phyloP scores from a whole-genome alignment of 2,329 filamentous ascomycete species.

The Fusarium caatingaense region DNA sequence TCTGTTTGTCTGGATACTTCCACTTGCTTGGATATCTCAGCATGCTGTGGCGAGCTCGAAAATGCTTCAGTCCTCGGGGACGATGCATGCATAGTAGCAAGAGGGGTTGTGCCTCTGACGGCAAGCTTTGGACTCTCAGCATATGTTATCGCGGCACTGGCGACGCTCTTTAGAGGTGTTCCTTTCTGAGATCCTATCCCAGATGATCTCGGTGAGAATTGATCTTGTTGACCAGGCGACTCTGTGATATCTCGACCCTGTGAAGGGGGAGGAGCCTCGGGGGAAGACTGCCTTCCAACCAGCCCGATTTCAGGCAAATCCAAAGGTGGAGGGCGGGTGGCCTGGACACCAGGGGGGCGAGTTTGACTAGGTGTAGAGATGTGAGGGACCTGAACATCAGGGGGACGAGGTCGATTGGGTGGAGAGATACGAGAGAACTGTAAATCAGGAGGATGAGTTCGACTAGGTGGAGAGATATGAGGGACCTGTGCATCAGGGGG shows the following conservation, averaged over 20 bases:
- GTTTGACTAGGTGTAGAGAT: neutral
- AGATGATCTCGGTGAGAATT: neutral
- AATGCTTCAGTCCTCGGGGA: neutral
- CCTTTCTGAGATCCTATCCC: neutral
- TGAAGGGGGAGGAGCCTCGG: neutral
- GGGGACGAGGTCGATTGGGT: neutral
- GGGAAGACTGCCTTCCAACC: neutral
- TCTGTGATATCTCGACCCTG: neutral
- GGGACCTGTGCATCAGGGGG: neutral
- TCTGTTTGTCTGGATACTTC: neutral
- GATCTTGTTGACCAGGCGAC: neutral
- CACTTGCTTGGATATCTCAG: neutral
- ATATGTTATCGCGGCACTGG: neutral
- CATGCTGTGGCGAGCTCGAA: neutral
- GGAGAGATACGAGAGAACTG: neutral
- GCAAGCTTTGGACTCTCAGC: neutral
- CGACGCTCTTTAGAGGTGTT: neutral
- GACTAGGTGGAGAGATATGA: neutral
- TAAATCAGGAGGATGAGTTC: neutral
- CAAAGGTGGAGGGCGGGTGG: conserved; percentile 9
- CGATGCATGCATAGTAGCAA: neutral
- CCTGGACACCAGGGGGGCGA: neutral
- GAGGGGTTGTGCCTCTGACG: neutral
- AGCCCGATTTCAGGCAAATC: conserved; percentile 37
- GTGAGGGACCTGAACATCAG: neutral